A percentile compares a stretch with the other conserved stretches of the same genome.
phyloP scores from a whole-genome alignment of 2,329 filamentous ascomycete species.

The Aquanectria penicillioides region DNA sequence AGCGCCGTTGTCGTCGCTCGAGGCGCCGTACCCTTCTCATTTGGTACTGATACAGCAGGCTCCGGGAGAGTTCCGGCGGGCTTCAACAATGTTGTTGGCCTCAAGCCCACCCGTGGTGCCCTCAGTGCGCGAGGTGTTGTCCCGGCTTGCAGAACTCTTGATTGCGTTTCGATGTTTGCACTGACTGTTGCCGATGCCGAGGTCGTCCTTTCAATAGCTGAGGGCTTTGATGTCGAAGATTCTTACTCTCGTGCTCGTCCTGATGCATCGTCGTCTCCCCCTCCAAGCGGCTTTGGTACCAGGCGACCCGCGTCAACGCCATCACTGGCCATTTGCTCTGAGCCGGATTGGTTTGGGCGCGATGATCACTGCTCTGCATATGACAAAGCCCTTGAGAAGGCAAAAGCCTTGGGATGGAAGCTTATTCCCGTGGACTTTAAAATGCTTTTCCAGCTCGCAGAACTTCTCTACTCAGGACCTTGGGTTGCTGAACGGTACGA shows the following conservation, averaged over 20 bases:
- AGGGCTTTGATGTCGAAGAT: slow-evolving; percentile 60
- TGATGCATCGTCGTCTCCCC: background rate
- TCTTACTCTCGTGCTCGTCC: slow-evolving; percentile 58
- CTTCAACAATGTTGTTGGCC: slow-evolving; percentile 63
- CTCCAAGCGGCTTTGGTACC: slow-evolving; percentile 44
- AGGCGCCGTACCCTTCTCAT: slow-evolving; percentile 63
- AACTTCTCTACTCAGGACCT: slow-evolving; percentile 65
- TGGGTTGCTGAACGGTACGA: slow-evolving; percentile 68
- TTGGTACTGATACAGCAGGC: slow-evolving; percentile 67
- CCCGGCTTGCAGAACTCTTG: slow-evolving; percentile 66
- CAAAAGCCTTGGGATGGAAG: slow-evolving; percentile 52
- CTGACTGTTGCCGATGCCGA: slow-evolving; percentile 60
- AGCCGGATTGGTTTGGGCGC: slow-evolving; percentile 50
- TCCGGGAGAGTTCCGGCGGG: slow-evolving; percentile 64
- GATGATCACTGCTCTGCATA: slow-evolving; percentile 54
- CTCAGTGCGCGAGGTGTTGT: slow-evolving; percentile 60
- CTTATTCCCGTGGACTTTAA: slow-evolving; percentile 58
- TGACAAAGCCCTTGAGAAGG: slow-evolving; percentile 50
- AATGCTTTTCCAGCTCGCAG: slow-evolving; percentile 61
- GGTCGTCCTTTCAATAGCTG: slow-evolving; percentile 58
- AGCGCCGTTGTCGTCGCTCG: slow-evolving; percentile 65
- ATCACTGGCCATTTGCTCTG: slow-evolving; percentile 53
- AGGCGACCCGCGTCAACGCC: slow-evolving; percentile 32
- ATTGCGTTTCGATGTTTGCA: slow-evolving; percentile 66
- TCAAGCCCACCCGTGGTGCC: slow-evolving; percentile 63